A percentile compares a stretch with the other conserved stretches of the same genome.
These are phyloP conservation scores for Chrysosporium keratinophilum DNA, from an alignment of 2,329 filamentous ascomycete species.

Conservation along the genomic window DNA sequence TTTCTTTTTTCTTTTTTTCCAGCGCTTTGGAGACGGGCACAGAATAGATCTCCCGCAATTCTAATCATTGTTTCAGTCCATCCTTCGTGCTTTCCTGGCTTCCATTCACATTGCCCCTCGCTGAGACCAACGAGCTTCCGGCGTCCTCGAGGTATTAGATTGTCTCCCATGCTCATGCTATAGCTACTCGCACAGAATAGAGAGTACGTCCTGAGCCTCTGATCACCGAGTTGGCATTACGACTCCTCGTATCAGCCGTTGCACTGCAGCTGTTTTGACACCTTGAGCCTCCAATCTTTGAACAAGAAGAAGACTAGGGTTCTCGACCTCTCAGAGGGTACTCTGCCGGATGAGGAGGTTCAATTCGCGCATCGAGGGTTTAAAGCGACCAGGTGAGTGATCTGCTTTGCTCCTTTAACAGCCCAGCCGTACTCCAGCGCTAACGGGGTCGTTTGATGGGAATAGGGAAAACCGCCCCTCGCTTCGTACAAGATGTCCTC, in stretches of 20 bases:
- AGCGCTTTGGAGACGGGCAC: background rate
- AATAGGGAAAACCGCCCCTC: conserved; percentile 44
- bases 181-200: background rate
- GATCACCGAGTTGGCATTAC: too few relatives aligned
- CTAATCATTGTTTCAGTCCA: background rate
- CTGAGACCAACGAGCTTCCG: background rate
- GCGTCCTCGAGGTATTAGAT: background rate
- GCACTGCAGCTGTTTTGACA: background rate
- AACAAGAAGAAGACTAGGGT: background rate
- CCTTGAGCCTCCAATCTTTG: background rate
- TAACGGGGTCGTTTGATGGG: background rate
- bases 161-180: background rate
- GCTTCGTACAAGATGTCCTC: conserved; percentile 38
- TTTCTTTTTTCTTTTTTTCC: background rate
- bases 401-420: background rate
- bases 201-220: too few relatives aligned
- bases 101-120: conserved; percentile 3
- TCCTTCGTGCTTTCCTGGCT: conserved; percentile 7
- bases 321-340: background rate
- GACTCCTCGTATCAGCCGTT: too few relatives aligned
- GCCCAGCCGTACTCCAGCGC: background rate
- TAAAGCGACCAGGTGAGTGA: conserved; percentile 5
- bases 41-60: background rate
- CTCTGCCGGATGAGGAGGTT: background rate
- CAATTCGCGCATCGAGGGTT: background rate